Evolutionary conservation across 2,329 filamentous ascomycete genomes (phyloP).

Genomic region (Diaporthe destruens): DNA sequence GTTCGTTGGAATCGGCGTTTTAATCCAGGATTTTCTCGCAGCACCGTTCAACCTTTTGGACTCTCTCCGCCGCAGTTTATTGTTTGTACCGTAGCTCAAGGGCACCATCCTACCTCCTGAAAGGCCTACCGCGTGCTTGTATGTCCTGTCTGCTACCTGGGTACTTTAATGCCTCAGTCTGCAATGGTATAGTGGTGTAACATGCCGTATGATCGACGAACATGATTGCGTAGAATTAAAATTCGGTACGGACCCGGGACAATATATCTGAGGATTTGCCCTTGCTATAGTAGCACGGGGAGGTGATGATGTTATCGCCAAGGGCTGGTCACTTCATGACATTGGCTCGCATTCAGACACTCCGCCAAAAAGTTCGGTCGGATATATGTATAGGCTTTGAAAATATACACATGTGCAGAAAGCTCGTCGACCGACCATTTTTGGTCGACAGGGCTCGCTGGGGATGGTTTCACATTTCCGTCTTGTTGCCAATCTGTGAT

Average conservation of each 20-base stretch:
- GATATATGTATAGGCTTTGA: no score
- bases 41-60: not conserved
- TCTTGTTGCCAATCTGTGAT: not conserved
- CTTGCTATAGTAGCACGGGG: not conserved
- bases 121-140: not conserved
- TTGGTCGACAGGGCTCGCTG: not conserved
- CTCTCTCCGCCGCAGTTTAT: no score
- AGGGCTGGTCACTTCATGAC: not conserved
- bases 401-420: not conserved
- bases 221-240: not conserved
- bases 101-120: no score
- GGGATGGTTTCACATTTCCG: not conserved
- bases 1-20: not conserved
- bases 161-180: not conserved
- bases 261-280: constrained; percentile 7
- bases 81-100: no score
- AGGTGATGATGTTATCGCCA: not conserved
- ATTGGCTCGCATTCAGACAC: not conserved
- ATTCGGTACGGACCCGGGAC: not conserved
- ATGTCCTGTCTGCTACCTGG: not conserved
- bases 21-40: not conserved
- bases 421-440: not conserved
- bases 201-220: not conserved
- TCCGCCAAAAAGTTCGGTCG: not conserved
- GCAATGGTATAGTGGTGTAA: not conserved